These are phyloP conservation scores for Lathyrus aphaca DNA, from an alignment of 306 rosid genomes.

Conservation along the genomic window DNA sequence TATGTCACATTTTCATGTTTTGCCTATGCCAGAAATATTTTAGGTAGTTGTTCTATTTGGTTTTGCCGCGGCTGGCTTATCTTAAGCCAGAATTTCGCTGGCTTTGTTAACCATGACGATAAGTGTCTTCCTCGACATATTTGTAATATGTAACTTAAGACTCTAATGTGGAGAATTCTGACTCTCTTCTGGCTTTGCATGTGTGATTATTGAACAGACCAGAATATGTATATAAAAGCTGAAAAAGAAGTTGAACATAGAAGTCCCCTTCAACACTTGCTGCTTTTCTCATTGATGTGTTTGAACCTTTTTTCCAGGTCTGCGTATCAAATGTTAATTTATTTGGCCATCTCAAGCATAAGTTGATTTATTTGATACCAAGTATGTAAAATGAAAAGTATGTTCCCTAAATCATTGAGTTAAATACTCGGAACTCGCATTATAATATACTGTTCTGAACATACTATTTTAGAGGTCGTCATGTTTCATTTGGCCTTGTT, in stretches of 20 bases:
- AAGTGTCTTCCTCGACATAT: constrained; percentile 50
- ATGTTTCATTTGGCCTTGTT: not conserved
- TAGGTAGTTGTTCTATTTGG: constrained; percentile 26
- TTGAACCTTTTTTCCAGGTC: constrained; percentile 23
- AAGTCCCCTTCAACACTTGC: constrained; percentile 37
- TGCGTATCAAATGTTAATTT: constrained; percentile 16
- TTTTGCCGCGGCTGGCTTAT: constrained; percentile 27
- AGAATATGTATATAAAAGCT: constrained; percentile 55
- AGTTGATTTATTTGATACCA: not conserved
- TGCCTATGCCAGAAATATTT: not conserved
- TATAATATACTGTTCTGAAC: not conserved
- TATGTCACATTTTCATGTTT: constrained; percentile 31
- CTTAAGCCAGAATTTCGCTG: constrained; percentile 51
- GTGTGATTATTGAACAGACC: constrained; percentile 49
- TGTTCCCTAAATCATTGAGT: not conserved
- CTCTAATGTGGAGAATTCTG: constrained; percentile 44
- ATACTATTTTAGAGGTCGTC: not conserved
- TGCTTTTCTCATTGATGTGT: constrained; percentile 27
- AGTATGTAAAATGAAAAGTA: constrained; percentile 6
- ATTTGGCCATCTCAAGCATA: constrained; percentile 17
- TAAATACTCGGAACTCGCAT: not conserved
- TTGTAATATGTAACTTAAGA: constrained; percentile 45
- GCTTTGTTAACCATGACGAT: constrained; percentile 40
- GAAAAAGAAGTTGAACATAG: constrained; percentile 39
- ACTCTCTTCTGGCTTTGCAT: constrained; percentile 34